Conservation (phyloP, 2,329 filamentous ascomycete genomes). For the Calonectria fujianensis region DNA sequence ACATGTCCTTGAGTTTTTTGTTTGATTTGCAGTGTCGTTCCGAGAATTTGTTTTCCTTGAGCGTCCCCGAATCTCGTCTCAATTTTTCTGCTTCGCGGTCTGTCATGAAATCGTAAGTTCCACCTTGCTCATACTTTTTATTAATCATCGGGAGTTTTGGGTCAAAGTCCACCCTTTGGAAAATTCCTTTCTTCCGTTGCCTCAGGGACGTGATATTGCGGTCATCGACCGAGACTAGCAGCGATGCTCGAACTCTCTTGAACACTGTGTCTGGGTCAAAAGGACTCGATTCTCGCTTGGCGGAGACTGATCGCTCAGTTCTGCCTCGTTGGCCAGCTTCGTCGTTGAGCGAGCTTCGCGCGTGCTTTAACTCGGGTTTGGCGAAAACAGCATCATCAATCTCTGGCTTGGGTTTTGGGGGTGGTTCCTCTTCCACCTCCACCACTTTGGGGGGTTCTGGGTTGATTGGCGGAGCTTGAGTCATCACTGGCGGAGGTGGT, state of each 20-base stretch:
- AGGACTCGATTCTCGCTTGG: constrained; percentile 74
- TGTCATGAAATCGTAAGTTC: constrained; percentile 69
- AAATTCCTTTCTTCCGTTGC: constrained; percentile 67
- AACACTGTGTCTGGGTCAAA: constrained; percentile 76
- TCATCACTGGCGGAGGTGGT: constrained; percentile 37
- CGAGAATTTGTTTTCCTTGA: constrained; percentile 69
- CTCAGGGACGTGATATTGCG: constrained; percentile 48
- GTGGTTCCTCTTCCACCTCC: constrained; percentile 41
- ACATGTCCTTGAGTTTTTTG: constrained; percentile 58
- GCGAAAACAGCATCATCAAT: constrained; percentile 67
- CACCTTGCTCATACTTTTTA: constrained; percentile 75
- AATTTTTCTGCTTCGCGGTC: constrained; percentile 56
- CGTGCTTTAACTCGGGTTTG: constrained; percentile 77
- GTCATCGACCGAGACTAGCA: constrained; percentile 54
- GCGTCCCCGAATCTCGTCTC: constrained; percentile 57
- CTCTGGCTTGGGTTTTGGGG: constrained; percentile 43
- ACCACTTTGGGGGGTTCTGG: constrained; percentile 41
- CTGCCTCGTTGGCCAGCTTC: constrained; percentile 59
- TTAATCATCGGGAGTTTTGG: constrained; percentile 72
- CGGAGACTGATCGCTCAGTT: constrained; percentile 56
- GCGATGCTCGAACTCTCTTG: constrained; percentile 72
- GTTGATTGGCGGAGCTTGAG: constrained; percentile 37
- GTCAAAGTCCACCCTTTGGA: constrained; percentile 74
- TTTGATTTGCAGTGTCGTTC: constrained; percentile 67
- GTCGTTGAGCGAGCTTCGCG: constrained; percentile 71